phyloP scores from a whole-genome alignment of 208 protist genomes.

The Trypanosoma mega region DNA sequence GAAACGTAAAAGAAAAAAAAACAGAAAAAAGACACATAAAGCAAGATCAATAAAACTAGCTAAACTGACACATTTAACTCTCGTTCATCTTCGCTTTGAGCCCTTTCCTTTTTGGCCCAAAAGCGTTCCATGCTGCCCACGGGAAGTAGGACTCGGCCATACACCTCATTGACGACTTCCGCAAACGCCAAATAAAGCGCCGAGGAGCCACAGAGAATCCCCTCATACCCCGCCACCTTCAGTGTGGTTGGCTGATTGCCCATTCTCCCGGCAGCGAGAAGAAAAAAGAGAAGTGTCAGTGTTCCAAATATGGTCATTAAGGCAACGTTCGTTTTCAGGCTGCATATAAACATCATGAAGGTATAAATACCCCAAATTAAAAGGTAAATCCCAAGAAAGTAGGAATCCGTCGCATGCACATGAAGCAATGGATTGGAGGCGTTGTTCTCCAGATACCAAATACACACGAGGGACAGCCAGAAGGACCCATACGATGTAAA shows the following conservation, averaged over 20 bases:
- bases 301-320: constrained; percentile 23
- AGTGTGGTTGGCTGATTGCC: constrained; percentile 11
- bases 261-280: constrained; percentile 42
- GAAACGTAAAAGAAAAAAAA: too few species aligned
- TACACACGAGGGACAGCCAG: constrained; percentile 45
- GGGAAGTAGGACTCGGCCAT: constrained; percentile 37
- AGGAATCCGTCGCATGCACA: constrained; percentile 9
- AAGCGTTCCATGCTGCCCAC: constrained; percentile 17
- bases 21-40: too few species aligned
- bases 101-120: too few species aligned
- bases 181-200: constrained; percentile 60
- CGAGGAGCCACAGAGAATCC: constrained; percentile 41
- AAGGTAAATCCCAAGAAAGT: constrained; percentile 21
- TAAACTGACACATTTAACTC: too few species aligned
- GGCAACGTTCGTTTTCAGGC: constrained; percentile 17
- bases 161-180: constrained; percentile 43
- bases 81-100: too few species aligned
- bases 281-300: constrained; percentile 31
- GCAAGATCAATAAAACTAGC: too few species aligned
- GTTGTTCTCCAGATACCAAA: constrained; percentile 42
- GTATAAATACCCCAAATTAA: constrained; percentile 32
- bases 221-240: constrained; percentile 39
- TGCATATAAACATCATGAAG: constrained; percentile 22
- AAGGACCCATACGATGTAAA: constrained; percentile 52
- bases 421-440: background rate